phyloP scores from a whole-genome alignment of 805 yeast species.

The Pichia kluyveri region DNA sequence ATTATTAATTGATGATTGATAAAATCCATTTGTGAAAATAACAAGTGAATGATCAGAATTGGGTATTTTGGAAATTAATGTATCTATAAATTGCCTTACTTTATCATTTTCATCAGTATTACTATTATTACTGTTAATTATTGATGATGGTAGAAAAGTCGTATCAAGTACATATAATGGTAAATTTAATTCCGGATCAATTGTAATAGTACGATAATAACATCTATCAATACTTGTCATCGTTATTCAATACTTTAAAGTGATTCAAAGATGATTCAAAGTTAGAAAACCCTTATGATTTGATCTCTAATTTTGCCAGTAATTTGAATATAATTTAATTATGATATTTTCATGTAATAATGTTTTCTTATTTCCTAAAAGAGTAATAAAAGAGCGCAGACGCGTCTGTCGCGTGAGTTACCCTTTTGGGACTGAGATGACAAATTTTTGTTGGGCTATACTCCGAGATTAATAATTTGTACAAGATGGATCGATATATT shows the following conservation, averaged over 20 bases:
- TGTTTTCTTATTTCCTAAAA: too few species aligned
- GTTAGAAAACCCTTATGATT: too few species aligned
- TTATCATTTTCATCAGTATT: constrained; percentile 2
- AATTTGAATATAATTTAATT: too few species aligned
- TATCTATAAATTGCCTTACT: constrained; percentile 46
- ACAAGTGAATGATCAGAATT: constrained; percentile 53
- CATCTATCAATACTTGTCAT: constrained; percentile 3
- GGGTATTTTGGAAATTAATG: constrained; percentile 52
- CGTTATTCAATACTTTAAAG: not conserved
- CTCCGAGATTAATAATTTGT: too few species aligned
- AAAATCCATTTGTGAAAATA: constrained; percentile 78
- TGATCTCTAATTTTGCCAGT: too few species aligned
- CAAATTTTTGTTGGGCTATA: too few species aligned
- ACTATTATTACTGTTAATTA: constrained; percentile 24
- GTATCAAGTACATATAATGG: constrained; percentile 83
- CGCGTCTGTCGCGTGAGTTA: too few species aligned
- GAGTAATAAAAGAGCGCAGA: too few species aligned
- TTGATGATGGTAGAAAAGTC: constrained; percentile 60
- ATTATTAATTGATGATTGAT: constrained; percentile 16
- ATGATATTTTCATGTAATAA: too few species aligned
- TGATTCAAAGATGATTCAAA: too few species aligned
- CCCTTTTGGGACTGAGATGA: too few species aligned
- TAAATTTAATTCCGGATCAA: constrained; percentile 56
- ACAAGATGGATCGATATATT: too few species aligned
- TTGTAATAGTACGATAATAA: constrained; percentile 37